These are phyloP conservation scores for Nowakowskiella sp. DNA, from an alignment of 192 early-diverging fungal species.

Conservation along the genomic window DNA sequence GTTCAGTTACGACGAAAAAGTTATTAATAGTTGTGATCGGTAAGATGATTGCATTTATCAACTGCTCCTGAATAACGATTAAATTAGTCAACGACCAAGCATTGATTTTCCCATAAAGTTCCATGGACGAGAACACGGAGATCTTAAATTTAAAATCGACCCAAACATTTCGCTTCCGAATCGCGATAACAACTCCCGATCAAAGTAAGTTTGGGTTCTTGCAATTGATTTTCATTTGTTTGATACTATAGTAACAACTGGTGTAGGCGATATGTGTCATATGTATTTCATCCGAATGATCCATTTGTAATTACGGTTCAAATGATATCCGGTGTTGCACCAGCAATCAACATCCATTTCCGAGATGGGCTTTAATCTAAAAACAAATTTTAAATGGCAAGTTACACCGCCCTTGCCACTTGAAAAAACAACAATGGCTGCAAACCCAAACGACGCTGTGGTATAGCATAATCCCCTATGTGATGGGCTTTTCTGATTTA, in stretches of 20 bases:
- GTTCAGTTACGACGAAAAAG: constrained; percentile 62
- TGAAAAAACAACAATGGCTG: no score
- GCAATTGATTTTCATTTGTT: constrained; percentile 5
- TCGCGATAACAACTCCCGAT: neutral
- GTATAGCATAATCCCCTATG: no score
- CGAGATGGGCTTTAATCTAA: no score
- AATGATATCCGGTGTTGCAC: constrained; percentile 26
- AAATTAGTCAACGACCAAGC: constrained; percentile 17
- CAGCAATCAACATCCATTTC: constrained; percentile 44
- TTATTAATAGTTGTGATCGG: constrained; percentile 55
- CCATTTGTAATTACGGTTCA: constrained; percentile 62
- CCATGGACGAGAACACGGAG: constrained; percentile 45
- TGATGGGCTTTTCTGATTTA: no score
- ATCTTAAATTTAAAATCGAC: constrained; percentile 52
- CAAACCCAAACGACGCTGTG: no score
- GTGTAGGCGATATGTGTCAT: constrained; percentile 43
- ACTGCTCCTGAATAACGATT: neutral
- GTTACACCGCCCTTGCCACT: no score
- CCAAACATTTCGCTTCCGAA: constrained; percentile 12
- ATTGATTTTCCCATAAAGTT: constrained; percentile 57
- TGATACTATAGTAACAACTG: neutral
- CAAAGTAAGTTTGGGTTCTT: neutral
- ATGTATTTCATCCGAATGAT: constrained; percentile 60
- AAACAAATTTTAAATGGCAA: no score
- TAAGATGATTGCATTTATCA: constrained; percentile 13